phyloP scores from a whole-genome alignment of 2,329 filamentous ascomycete genomes.

The Nemania diffusa region DNA sequence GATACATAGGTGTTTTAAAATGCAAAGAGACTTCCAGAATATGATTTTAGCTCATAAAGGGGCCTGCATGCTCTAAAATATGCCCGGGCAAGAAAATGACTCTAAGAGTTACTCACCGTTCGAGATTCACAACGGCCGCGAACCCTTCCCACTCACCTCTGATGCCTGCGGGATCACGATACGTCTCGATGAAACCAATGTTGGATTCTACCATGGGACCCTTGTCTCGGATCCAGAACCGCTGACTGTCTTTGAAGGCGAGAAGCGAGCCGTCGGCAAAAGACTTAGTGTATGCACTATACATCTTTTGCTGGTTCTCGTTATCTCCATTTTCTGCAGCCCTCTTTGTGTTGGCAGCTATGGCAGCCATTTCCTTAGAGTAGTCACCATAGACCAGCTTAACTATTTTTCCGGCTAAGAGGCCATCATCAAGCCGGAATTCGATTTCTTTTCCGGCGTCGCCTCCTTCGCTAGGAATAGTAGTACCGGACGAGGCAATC shows the following conservation, averaged over 20 bases:
- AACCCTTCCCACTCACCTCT: constrained; percentile 89
- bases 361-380: constrained; percentile 74
- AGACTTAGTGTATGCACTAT: constrained; percentile 74
- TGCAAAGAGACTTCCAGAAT: background rate
- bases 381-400: constrained; percentile 81
- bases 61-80: background rate
- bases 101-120: constrained; percentile 55
- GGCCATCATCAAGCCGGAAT: constrained; percentile 68
- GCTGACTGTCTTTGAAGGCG: constrained; percentile 82
- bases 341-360: constrained; percentile 73
- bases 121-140: constrained; percentile 85
- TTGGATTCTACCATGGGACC: constrained; percentile 83
- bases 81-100: background rate
- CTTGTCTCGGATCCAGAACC: constrained; percentile 85
- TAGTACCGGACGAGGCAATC: constrained; percentile 74
- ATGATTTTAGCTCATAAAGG: background rate
- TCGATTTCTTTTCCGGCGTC: constrained; percentile 74
- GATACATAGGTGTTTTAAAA: background rate
- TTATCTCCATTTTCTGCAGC: constrained; percentile 77
- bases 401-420: constrained; percentile 73
- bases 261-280: constrained; percentile 79
- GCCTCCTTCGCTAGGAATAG: constrained; percentile 69
- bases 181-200: constrained; percentile 87
- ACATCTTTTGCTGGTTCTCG: constrained; percentile 71
- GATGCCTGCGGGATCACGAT: constrained; percentile 82